Percentiles rank a stretch among this genome's conserved stretches.
phyloP scores from a whole-genome alignment of 768 basidiomycete species.

The Leccinum arenicola region DNA sequence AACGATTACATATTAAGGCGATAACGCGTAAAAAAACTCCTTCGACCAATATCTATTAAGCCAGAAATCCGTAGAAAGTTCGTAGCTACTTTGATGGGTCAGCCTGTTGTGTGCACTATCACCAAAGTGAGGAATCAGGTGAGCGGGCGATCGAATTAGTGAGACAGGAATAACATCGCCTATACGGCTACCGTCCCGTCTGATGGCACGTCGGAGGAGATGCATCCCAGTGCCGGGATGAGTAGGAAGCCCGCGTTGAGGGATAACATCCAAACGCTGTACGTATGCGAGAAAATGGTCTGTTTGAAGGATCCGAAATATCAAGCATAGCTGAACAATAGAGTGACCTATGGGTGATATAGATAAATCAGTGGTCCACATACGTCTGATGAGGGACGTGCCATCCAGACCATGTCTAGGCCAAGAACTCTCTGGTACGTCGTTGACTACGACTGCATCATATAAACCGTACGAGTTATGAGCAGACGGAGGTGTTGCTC shows the following conservation, averaged over 20 bases:
- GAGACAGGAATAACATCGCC: neutral
- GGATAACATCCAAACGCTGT: neutral
- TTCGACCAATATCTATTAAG: constrained; percentile 3
- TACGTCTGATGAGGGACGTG: neutral
- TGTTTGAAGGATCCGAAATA: neutral
- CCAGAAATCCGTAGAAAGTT: neutral
- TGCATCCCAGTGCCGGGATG: neutral
- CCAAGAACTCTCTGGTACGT: neutral
- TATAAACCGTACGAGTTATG: neutral
- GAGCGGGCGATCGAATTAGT: neutral
- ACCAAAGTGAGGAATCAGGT: neutral
- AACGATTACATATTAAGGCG: neutral
- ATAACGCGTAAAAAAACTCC: neutral
- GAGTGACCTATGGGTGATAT: neutral
- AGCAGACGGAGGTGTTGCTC: neutral
- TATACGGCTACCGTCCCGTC: neutral
- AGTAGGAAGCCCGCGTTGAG: neutral
- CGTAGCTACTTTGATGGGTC: neutral
- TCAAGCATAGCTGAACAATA: neutral
- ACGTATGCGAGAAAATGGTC: neutral
- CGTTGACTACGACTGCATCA: neutral
- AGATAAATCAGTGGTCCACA: neutral
- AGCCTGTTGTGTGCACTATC: neutral
- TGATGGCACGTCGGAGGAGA: neutral
- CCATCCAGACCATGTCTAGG: neutral